These are phyloP conservation scores for Diversispora eburnea DNA, from an alignment of 192 early-diverging fungal genomes.

Conservation along the genomic window DNA sequence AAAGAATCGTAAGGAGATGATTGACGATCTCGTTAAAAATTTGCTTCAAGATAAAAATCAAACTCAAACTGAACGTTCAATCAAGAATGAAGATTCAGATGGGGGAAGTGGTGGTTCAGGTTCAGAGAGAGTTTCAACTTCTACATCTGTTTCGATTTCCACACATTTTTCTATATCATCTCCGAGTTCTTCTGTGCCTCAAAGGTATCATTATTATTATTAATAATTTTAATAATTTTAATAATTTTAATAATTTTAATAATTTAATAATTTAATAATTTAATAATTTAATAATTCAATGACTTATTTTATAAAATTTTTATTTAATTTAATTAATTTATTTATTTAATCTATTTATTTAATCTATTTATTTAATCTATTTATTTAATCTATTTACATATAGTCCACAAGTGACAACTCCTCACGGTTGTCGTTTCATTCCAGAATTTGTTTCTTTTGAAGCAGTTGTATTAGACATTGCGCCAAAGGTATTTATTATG, in stretches of 20 bases:
- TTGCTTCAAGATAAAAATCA: constrained; percentile 56
- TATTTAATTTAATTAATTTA: background rate
- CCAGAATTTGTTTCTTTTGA: constrained; percentile 70
- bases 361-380: constrained; percentile 5
- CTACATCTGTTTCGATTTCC: constrained; percentile 23
- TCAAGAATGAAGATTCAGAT: constrained; percentile 41
- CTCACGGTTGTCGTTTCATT: constrained; percentile 34
- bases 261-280: no score
- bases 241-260: no score
- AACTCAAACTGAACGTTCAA: constrained; percentile 36
- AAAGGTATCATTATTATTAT: constrained; percentile 23
- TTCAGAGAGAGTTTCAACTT: constrained; percentile 31
- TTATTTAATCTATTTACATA: background rate
- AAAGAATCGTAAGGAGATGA: constrained; percentile 53
- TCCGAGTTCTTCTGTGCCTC: constrained; percentile 6
- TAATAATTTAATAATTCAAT: no score
- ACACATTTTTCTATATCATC: background rate
- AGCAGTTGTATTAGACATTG: constrained; percentile 79
- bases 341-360: background rate
- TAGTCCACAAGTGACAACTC: constrained; percentile 26
- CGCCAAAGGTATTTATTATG: constrained; percentile 62
- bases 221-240: no score
- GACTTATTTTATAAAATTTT: no score
- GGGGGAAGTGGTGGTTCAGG: constrained; percentile 38
- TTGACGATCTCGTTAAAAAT: constrained; percentile 84